Evolutionary conservation across 164 flowering plant species (phyloP).

Genomic region (Stephania japonica): DNA sequence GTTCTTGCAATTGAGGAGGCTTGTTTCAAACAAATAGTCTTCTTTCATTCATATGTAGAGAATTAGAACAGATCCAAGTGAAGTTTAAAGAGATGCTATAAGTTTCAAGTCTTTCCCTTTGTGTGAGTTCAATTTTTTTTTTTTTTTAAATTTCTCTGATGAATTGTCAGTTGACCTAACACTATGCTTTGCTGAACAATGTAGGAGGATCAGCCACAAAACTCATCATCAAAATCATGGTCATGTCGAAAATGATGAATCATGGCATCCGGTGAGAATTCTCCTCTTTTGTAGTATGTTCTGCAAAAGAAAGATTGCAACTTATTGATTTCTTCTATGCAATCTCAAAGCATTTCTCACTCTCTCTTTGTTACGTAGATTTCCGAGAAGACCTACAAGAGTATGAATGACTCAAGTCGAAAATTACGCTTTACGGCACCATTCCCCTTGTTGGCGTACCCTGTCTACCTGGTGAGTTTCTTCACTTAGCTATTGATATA

Average conservation of each 20-base stretch:
- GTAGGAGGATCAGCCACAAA: conserved; percentile 85
- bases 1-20: not conserved
- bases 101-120: not conserved
- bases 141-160: not conserved
- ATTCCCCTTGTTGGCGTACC: conserved; percentile 77
- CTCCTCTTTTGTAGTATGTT: conserved; percentile 1
- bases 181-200: conserved; percentile 7
- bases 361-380: conserved; percentile 31
- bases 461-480: conserved; percentile 60
- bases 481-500: conserved; percentile 1
- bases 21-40: not conserved
- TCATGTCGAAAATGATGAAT: conserved; percentile 80
- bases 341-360: not conserved
- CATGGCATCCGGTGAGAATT: conserved; percentile 73
- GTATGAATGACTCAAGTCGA: conserved; percentile 38
- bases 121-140: not conserved
- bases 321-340: not conserved
- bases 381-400: conserved; percentile 54
- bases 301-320: no score
- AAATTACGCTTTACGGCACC: conserved; percentile 56
- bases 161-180: not conserved
- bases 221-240: conserved; percentile 90
- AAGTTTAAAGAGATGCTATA: not conserved
- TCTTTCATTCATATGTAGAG: not conserved
- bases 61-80: not conserved